Base-by-base conservation (phyloP, 1,139 yeast genomes). In the Ogataea hybrid region DNA sequence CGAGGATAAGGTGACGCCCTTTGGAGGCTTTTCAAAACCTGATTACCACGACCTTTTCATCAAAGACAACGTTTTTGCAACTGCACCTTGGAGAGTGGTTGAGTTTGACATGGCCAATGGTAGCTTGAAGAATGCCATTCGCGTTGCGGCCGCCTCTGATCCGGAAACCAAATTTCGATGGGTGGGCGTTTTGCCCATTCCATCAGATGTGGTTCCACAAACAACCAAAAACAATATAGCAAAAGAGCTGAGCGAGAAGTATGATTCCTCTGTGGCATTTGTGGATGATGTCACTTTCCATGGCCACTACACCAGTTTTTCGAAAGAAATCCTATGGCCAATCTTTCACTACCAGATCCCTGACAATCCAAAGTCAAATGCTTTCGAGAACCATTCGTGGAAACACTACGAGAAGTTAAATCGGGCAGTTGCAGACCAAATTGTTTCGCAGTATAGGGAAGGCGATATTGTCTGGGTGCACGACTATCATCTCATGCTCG, bases 321-420 rank as follows among this genome's bases (percentile, higher is more conserved):
- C 97, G 62, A 92, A 92, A 61, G 95, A 89, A 57, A 86, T 92
- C 34, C 69, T 92, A 50, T 92, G 98, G 97, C 98, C 98, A 21
- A 87, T 97, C 2, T 71, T 94, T 51, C 98, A 92, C 60, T 94
- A 92, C 61, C 96, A 92, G 62, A 88, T 90, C 33, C 98, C 98
- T 0, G 97, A 92, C 62, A 83, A 89, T 56, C 95, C 97, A 38
- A 87, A 85, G 54, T 83, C 95, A 2, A 89, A 89, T 62, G 96
- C 96, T 0, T 92, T 90, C 63, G 96, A 90, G 62, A 97, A 88
- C 51, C 95, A 89, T 61, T 86, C 96, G 0, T 92, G 97, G 96
- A 80, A 80, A 30, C 83, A 84, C 57, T 92, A 92, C 62, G 79
- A 78, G 52, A 68, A 73, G 3, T 71, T 90, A 51, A 92, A 92